Evolutionary conservation across 495 filamentous ascomycete genomes (phyloP), one percentile per base, ranked within the genome.

Genomic region (Lindgomyces ingoldianus): DNA sequence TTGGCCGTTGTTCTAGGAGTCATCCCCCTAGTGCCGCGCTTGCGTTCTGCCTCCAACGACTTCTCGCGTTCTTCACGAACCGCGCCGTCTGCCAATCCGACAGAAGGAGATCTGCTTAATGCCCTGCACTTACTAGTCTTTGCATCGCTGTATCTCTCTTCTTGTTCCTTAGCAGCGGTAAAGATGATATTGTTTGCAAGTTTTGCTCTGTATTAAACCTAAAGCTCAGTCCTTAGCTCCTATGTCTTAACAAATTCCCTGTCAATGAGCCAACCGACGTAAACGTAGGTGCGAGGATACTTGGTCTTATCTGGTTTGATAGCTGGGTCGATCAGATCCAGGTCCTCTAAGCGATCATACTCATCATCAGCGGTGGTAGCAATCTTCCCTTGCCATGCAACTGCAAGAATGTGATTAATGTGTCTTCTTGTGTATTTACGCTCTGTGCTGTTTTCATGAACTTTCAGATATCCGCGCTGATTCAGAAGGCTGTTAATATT

Each of bases 401-500:
- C 21, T 8, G 44, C 21, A 47, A 47, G 44, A 47, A 47, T 47
- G 18, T 47, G 18, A 22, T 47, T 47, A 47, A 47, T 47, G 18
- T 47, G 21, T 47, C 44, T 47, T 47, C 44, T 47, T 47, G 18
- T 47, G 21, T 47, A 47, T 47, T 47, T 47, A 47, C 44, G 44
- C 44, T 47, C 44, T 47, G 18, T 47, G 21, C 44, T 47, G 21
- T 47, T 47, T 47, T 47, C 18, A 47, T 47, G 6, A 8, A 47
- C 44, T 47, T 47, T 47, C 18, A 47, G 44, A 47, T 47, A 18
- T 47, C 44, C 18, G 18, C 21, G 21, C 44, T 47, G 18, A n/a
- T 47, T 47, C 18, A 47, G 44, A 47, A 47, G 44, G 44, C n/a
- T 47, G 21, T 47, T 47, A 47, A 47, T 47, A 47, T 47, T 47